Conservation (phyloP, 1,284 basidiomycete species). For the Sporisorium scitamineum region DNA sequence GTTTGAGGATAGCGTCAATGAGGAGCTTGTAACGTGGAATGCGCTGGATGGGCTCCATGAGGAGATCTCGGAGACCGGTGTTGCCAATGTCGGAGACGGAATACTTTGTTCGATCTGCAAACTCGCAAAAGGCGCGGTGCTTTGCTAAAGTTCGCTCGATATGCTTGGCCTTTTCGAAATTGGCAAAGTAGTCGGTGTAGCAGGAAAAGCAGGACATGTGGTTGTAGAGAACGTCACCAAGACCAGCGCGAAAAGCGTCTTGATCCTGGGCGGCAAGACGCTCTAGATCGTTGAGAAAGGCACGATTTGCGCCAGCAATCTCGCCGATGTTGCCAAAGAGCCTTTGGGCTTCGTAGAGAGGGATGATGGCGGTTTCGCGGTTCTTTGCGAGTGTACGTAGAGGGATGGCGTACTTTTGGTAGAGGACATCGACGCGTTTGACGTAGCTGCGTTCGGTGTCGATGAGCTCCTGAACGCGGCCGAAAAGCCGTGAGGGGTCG, state of each 20-base stretch:
- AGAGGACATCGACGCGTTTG: constrained; percentile 60
- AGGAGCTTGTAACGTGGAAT: constrained; percentile 95
- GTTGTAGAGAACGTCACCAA: constrained; percentile 86
- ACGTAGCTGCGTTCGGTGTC: constrained; percentile 68
- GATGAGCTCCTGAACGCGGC: constrained; percentile 61
- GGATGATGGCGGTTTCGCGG: constrained; percentile 86
- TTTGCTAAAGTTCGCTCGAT: constrained; percentile 86
- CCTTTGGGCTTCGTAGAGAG: constrained; percentile 88
- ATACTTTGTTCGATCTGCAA: constrained; percentile 82
- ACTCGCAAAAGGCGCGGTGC: constrained; percentile 82
- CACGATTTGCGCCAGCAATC: constrained; percentile 85
- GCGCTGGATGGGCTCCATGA: constrained; percentile 99
- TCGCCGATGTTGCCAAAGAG: constrained; percentile 94
- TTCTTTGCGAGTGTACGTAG: constrained; percentile 84
- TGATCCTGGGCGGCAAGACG: constrained; percentile 72
- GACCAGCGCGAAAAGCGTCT: constrained; percentile 73
- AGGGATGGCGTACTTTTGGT: constrained; percentile 81
- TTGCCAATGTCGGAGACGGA: constrained; percentile 83
- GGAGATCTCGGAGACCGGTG: constrained; percentile 82
- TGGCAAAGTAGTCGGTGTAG: constrained; percentile 89
- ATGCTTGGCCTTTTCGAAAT: constrained; percentile 90
- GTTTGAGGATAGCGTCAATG: constrained; percentile 75
- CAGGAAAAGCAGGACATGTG: constrained; percentile 77
- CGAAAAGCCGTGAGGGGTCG: constrained; percentile 44
- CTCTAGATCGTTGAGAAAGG: constrained; percentile 86